Conservation (phyloP, 2,329 filamentous ascomycete genomes). For the Microcera coccophila region DNA sequence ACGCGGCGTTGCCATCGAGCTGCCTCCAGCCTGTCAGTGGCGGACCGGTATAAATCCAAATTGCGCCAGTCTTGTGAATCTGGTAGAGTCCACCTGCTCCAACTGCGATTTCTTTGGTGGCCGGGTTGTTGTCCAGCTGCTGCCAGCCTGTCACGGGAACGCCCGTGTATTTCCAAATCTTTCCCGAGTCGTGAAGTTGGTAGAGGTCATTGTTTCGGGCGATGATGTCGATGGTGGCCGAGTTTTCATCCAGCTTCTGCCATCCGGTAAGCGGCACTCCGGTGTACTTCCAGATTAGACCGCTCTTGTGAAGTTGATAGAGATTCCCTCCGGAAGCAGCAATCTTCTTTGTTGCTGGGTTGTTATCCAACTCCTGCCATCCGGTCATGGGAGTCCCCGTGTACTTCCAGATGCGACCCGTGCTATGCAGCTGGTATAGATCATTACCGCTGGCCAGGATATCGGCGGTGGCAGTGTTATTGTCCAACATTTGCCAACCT, state of each 20-base stretch:
- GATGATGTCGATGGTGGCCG: slow-evolving; percentile 3
- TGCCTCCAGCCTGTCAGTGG: slow-evolving; percentile 3
- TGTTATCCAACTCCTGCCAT: slow-evolving; percentile 6
- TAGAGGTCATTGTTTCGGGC: slow-evolving; percentile 1
- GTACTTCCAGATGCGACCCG: slow-evolving; percentile 4
- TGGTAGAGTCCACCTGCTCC: slow-evolving; percentile 4
- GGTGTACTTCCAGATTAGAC: slow-evolving; percentile 4
- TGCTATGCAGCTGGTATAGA: slow-evolving; percentile 3
- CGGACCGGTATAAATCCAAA: slow-evolving; percentile 1
- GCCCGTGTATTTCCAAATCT: slow-evolving; percentile 4
- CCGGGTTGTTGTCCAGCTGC: slow-evolving; percentile 4
- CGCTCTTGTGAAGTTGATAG: slow-evolving; percentile 5
- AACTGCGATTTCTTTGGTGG: slow-evolving; percentile 4
- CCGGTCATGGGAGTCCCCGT: slow-evolving; percentile 3
- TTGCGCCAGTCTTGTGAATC: slow-evolving; percentile 4
- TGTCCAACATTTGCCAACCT: slow-evolving; percentile 4
- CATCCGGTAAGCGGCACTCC: slow-evolving; percentile 2
- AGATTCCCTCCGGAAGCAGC: slow-evolving; percentile 1
- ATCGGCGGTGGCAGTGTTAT: slow-evolving; percentile 1
- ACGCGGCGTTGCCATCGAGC: slow-evolving; percentile 1
- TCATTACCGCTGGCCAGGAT: slow-evolving; percentile 1
- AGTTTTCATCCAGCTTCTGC: slow-evolving; percentile 1
- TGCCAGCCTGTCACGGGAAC: slow-evolving; percentile 5
- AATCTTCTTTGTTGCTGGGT: slow-evolving; percentile 3
- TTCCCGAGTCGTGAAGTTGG: slow-evolving; percentile 5